Evolutionary conservation across 2,329 filamentous ascomycete species (phyloP).

Genomic region (Ophiosphaerella herpotricha): DNA sequence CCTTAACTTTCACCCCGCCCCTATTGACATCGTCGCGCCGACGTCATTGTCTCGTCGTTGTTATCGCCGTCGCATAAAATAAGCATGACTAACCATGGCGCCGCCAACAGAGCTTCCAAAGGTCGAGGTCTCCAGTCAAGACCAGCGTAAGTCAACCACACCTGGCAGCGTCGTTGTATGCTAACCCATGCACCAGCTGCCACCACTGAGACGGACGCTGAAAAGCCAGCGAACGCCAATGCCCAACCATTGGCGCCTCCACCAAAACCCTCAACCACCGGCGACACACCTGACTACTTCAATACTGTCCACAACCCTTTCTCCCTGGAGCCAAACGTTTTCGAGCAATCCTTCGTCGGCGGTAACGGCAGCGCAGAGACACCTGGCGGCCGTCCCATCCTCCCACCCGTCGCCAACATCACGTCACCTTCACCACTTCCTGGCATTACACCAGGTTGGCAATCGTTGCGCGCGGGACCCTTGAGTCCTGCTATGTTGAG

Average conservation of each 20-base stretch:
- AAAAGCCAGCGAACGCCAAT: slow-evolving; percentile 47
- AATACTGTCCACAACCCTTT: slow-evolving; percentile 58
- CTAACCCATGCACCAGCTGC: slow-evolving; percentile 25
- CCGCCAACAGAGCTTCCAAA: slow-evolving; percentile 30
- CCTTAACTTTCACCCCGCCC: background rate
- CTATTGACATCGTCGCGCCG: slow-evolving; percentile 1
- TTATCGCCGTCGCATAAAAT: slow-evolving; percentile 8
- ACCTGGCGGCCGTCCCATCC: slow-evolving; percentile 71
- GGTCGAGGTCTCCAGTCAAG: slow-evolving; percentile 25
- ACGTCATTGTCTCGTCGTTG: slow-evolving; percentile 15
- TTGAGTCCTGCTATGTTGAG: slow-evolving; percentile 97
- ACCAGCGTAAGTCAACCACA: slow-evolving; percentile 29
- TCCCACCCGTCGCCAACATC: slow-evolving; percentile 87
- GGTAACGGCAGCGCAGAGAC: slow-evolving; percentile 64
- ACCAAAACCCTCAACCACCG: slow-evolving; percentile 52
- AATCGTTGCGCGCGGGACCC: slow-evolving; percentile 87
- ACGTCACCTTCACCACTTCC: slow-evolving; percentile 84
- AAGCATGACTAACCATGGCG: slow-evolving; percentile 24
- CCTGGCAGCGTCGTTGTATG: slow-evolving; percentile 11
- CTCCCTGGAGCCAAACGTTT: slow-evolving; percentile 89
- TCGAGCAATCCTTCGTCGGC: slow-evolving; percentile 86
- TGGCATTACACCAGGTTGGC: slow-evolving; percentile 79
- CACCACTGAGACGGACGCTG: slow-evolving; percentile 26
- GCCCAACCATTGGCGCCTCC: slow-evolving; percentile 58
- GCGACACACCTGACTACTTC: slow-evolving; percentile 57